Base-by-base conservation (phyloP, 1,284 basidiomycete genomes). In the Ceratobasidium papillatum region DNA sequence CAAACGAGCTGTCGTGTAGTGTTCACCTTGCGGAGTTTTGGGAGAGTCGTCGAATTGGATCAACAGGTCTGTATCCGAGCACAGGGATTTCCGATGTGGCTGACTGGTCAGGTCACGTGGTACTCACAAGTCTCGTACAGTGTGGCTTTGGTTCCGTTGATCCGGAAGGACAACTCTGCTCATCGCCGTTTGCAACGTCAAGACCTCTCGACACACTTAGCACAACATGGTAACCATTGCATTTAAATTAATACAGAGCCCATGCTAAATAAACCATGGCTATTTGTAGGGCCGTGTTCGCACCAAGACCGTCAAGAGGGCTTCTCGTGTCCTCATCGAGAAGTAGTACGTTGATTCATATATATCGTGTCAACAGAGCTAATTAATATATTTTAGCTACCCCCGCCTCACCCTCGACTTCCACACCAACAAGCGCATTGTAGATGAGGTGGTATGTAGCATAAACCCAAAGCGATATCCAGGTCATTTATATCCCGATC, bases 221-320 rank as follows among this genome's bases (percentile, higher is more conserved):
- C 78, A 79, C 84, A 86, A 80, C 77, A 89, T 89, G 88, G 88
- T 89, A 78, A 45, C 83, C 36, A 41, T 22, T 43, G n/a, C 4
- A 32, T 12, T 2, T 43, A 19, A 17, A 51, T 36, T 51, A 41
- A 11, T 34, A 14, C 41, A 25, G 30, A 27, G 19, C 27, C 79
- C 58, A 36, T 45, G 25, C 58, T 56, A 73, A 73, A 27, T 30
- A 32, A 56, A 19, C 14, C n/a, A n/a, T n/a, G 63, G 43, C 73
- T 71, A 17, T 64, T 64, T 3, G 54, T 85, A 98, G 97, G 98
- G 98, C 86, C 96, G 97, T 83, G 97, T 99, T 87, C 94, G 97
- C 83, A 99, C 97, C 82, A 99, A 99, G 89, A 99, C 97, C 80
- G 97, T 96, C 84, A 99, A 99, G 91, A 94, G 97, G 87, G 97